A percentile compares a stretch with the other conserved stretches of the same genome.
These are phyloP conservation scores for Lactarius indigo DNA, from an alignment of 768 basidiomycete species.

Conservation along the genomic window DNA sequence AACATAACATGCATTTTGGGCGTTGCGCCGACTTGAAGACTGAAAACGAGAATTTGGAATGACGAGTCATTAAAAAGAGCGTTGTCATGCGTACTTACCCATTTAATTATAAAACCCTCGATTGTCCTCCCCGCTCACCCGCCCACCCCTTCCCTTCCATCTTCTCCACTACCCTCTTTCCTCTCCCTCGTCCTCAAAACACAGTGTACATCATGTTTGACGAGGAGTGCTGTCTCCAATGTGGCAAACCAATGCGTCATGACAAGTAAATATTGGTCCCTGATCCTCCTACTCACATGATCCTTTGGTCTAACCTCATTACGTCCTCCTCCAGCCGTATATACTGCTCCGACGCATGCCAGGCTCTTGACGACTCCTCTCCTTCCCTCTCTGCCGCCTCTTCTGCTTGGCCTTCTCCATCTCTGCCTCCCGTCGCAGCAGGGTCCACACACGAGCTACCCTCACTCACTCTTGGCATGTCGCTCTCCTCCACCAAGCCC, in stretches of 20 bases:
- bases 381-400: conserved; percentile 28
- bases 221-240: conserved; percentile 31
- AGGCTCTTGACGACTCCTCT: conserved; percentile 26
- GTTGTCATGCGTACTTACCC: conserved; percentile 16
- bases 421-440: conserved; percentile 15
- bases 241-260: conserved; percentile 27
- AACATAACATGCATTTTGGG: conserved; percentile 13
- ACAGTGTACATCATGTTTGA: conserved; percentile 26
- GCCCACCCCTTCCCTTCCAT: background rate
- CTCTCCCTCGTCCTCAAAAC: background rate
- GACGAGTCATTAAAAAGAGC: conserved; percentile 18
- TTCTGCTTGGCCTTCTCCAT: conserved; percentile 26
- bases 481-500: conserved; percentile 19
- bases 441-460: conserved; percentile 14
- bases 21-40: conserved; percentile 11
- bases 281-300: conserved; percentile 19
- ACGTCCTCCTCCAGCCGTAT: conserved; percentile 26
- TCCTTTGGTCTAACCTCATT: conserved; percentile 19
- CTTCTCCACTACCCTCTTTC: background rate
- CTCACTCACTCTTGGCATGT: conserved; percentile 19
- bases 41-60: background rate
- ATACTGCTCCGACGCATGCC: conserved; percentile 28
- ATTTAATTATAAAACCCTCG: conserved; percentile 13
- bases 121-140: conserved; percentile 4
- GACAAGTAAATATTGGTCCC: conserved; percentile 23